phyloP scores from a whole-genome alignment of 176 grass and related monocot species.

The Guadua angustifolia region DNA sequence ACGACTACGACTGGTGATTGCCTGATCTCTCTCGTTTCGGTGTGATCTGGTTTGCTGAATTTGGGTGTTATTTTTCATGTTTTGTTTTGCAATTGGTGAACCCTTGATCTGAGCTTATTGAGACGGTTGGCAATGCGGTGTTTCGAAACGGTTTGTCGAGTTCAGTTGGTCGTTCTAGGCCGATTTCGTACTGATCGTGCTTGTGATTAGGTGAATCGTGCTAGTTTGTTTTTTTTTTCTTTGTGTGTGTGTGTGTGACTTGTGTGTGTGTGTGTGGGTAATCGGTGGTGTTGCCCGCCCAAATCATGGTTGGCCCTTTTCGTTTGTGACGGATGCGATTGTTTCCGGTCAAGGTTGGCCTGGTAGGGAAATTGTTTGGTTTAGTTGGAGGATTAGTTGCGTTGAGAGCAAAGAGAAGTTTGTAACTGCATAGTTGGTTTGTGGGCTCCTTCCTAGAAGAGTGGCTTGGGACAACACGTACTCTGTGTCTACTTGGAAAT shows the following conservation, averaged over 20 bases:
- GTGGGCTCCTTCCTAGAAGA: conserved; percentile 37
- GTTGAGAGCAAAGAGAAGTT: background rate
- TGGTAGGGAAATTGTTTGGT: conserved; percentile 25
- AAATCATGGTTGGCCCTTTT: background rate
- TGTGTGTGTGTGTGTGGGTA: no score
- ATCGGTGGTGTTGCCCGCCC: background rate
- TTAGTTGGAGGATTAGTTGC: conserved; percentile 29
- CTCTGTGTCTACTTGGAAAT: background rate
- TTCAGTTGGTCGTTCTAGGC: background rate
- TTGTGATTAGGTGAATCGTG: background rate
- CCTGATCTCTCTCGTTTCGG: background rate
- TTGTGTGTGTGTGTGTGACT: no score
- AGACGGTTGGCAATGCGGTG: conserved; percentile 2
- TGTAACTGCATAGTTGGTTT: conserved; percentile 17
- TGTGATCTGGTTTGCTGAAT: background rate
- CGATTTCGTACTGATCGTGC: background rate
- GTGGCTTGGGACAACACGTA: background rate
- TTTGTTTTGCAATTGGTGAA: background rate
- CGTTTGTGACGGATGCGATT: background rate
- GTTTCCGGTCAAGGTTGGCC: background rate
- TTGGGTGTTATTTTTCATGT: background rate
- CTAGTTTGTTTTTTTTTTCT: background rate
- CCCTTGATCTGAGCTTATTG: background rate
- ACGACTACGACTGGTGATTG: conserved; percentile 96
- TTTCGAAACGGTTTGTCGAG: background rate